These are phyloP conservation scores for Purshia tridentata DNA, from an alignment of 306 rosid genomes.

Conservation along the genomic window DNA sequence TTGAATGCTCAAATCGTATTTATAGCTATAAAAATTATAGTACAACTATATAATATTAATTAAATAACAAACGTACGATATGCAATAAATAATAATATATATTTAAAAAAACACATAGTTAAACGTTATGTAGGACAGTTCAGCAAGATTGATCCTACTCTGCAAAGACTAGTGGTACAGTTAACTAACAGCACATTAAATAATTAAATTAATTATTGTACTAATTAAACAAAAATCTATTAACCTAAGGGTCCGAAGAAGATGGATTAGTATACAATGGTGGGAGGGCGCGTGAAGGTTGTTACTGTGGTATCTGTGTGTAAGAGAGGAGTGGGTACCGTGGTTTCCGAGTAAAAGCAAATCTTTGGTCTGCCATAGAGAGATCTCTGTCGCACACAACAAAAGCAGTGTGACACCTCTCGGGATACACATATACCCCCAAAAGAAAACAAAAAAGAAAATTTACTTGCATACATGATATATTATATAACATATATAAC, in stretches of 20 bases:
- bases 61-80: too few relatives aligned
- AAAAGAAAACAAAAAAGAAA: too few relatives aligned
- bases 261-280: background rate
- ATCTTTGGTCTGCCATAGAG: conserved; percentile 55
- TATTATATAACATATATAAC: too few relatives aligned
- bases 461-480: too few relatives aligned
- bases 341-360: conserved; percentile 35
- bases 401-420: conserved; percentile 21
- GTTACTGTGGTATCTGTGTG: too few relatives aligned
- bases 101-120: background rate
- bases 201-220: background rate
- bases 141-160: background rate
- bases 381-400: conserved; percentile 28
- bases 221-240: background rate
- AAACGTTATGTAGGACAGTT: background rate
- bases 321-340: background rate
- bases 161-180: background rate
- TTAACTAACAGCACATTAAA: background rate
- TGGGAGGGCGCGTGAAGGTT: conserved; percentile 15
- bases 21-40: too few relatives aligned
- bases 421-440: too few relatives aligned
- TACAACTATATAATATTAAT: too few relatives aligned
- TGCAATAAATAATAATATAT: too few relatives aligned
- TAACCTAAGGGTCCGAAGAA: too few relatives aligned
- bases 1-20: too few relatives aligned